Conservation (phyloP, 192 early-diverging fungal genomes). For the Phlyctochytrium bullatum region DNA sequence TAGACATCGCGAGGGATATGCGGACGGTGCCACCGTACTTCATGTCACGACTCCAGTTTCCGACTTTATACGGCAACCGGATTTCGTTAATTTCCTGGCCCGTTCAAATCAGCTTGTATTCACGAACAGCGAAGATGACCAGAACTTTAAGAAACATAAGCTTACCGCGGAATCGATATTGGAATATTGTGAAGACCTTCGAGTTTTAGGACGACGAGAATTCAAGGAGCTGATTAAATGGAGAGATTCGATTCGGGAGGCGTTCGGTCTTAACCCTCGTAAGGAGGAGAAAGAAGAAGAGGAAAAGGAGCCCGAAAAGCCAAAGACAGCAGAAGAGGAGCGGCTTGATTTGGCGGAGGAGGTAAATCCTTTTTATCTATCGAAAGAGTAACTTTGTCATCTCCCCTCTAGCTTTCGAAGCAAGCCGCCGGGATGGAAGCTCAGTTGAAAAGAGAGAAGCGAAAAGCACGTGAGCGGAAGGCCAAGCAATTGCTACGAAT, state of each 20-base stretch:
- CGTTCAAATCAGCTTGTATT: conserved; percentile 74
- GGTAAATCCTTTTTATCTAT: conserved; percentile 10
- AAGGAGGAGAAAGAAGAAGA: conserved; percentile 52
- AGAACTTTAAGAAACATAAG: conserved; percentile 49
- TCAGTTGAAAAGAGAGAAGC: conserved; percentile 34
- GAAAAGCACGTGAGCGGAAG: conserved; percentile 46
- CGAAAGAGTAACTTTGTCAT: neutral
- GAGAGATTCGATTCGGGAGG: conserved; percentile 72
- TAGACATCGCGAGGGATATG: conserved; percentile 94
- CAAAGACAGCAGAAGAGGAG: conserved; percentile 27
- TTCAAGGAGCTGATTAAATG: conserved; percentile 90
- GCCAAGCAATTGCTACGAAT: conserved; percentile 49
- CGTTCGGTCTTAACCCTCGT: conserved; percentile 37
- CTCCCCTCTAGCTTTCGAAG: conserved; percentile 15
- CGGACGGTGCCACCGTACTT: conserved; percentile 91
- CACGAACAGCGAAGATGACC: conserved; percentile 64
- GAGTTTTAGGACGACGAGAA: conserved; percentile 90
- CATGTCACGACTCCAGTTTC: conserved; percentile 70
- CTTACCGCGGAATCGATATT: conserved; percentile 82
- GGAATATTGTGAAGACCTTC: conserved; percentile 79
- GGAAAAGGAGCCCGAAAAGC: conserved; percentile 42
- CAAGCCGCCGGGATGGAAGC: conserved; percentile 23
- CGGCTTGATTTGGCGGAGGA: conserved; percentile 30
- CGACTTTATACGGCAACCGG: conserved; percentile 76
- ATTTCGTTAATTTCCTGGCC: conserved; percentile 79